These are phyloP conservation scores for Diaporthe vaccinii DNA, from an alignment of 2,329 filamentous ascomycete species.

Conservation along the genomic window DNA sequence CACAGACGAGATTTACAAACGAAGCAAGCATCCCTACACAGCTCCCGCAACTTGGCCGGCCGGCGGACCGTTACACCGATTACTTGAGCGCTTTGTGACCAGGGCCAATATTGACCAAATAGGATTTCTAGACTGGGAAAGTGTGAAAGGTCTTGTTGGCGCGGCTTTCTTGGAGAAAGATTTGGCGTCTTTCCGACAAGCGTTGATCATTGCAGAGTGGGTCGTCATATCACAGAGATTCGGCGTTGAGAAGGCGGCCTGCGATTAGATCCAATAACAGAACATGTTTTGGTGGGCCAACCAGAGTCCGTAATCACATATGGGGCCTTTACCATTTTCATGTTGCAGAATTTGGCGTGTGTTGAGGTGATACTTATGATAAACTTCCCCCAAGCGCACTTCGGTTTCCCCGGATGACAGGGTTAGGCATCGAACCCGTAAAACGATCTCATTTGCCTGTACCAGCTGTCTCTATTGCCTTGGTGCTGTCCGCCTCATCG, in stretches of 20 bases:
- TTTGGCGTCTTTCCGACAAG: constrained; percentile 52
- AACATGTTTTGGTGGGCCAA: neutral
- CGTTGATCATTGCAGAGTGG: constrained; percentile 57
- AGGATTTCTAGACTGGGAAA: constrained; percentile 57
- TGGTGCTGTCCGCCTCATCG: neutral
- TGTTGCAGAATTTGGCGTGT: neutral
- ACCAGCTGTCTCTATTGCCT: neutral
- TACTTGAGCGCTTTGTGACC: constrained; percentile 51
- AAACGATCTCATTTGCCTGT: neutral
- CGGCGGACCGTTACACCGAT: constrained; percentile 58
- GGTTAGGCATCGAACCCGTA: neutral
- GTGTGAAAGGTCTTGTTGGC: constrained; percentile 51
- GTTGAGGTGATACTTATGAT: neutral
- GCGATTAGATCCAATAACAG: neutral
- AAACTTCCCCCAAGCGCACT: neutral
- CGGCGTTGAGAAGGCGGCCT: constrained; percentile 52
- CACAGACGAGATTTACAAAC: constrained; percentile 63
- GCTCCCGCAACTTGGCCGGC: constrained; percentile 58
- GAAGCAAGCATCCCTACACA: constrained; percentile 64
- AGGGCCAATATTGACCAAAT: constrained; percentile 53
- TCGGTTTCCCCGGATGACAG: neutral
- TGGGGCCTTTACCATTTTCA: neutral
- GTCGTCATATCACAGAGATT: constrained; percentile 60
- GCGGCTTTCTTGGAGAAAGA: constrained; percentile 54
- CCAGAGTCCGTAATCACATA: neutral